Percentiles rank a stretch among this genome's conserved stretches.
phyloP scores from a whole-genome alignment of 495 filamentous ascomycete genomes.

The Aspergillus hancockii region DNA sequence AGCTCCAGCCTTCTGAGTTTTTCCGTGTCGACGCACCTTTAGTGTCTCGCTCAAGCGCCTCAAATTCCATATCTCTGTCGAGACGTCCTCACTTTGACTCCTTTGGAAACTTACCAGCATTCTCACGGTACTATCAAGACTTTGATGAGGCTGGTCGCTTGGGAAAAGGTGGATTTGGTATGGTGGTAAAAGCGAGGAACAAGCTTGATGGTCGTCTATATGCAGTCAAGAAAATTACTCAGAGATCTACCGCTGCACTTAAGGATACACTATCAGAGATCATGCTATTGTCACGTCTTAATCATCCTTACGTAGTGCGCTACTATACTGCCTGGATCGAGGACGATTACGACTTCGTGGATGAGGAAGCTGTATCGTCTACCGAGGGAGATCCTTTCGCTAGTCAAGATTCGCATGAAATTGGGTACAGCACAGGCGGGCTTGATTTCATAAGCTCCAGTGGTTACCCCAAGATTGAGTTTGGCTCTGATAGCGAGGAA shows the following conservation, averaged over 20 bases:
- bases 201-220: constrained; percentile 91
- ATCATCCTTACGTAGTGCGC: constrained; percentile 93
- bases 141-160: constrained; percentile 87
- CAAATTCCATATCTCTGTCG: constrained; percentile 41
- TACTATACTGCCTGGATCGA: constrained; percentile 97
- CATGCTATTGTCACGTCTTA: constrained; percentile 83
- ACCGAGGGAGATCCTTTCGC: constrained; percentile 51
- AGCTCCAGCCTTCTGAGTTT: constrained; percentile 87
- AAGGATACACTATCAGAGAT: constrained; percentile 90
- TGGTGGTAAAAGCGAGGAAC: constrained; percentile 95
- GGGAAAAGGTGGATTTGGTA: constrained; percentile 92
- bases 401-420: constrained; percentile 55
- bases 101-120: constrained; percentile 35
- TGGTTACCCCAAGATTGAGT: constrained; percentile 77
- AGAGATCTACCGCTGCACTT: constrained; percentile 74
- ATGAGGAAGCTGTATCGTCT: constrained; percentile 59
- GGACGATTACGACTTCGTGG: constrained; percentile 59
- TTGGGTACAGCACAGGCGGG: constrained; percentile 74
- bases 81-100: constrained; percentile 52
- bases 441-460: constrained; percentile 93
- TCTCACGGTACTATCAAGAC: constrained; percentile 80
- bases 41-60: constrained; percentile 35
- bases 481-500: constrained; percentile 70
- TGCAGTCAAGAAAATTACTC: constrained; percentile 93
- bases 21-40: constrained; percentile 61